A percentile compares a stretch with the other conserved stretches of the same genome.
phyloP scores from a whole-genome alignment of 345 rosid genomes.

The Corymbia maculata region DNA sequence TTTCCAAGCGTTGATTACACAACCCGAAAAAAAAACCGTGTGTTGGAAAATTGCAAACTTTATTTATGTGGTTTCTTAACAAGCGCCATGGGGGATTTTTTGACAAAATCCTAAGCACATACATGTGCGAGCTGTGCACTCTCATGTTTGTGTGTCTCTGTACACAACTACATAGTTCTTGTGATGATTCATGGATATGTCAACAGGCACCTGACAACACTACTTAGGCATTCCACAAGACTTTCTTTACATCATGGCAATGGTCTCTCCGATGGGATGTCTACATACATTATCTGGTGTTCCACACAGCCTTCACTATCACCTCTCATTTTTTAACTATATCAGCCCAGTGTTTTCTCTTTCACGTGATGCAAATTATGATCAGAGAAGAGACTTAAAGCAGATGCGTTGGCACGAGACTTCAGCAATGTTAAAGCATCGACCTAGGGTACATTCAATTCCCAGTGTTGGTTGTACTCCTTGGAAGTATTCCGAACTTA shows the following conservation, averaged over 20 bases:
- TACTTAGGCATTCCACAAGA: not conserved
- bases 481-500: not conserved
- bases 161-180: not conserved
- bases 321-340: not conserved
- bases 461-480: not conserved
- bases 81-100: not conserved
- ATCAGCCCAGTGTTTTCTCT: not conserved
- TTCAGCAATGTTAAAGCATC: not conserved
- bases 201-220: not conserved
- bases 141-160: not conserved
- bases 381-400: not conserved
- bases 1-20: not conserved
- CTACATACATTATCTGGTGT: slow-evolving; percentile 19
- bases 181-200: not conserved
- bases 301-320: not conserved
- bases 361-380: not conserved
- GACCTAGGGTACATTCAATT: not conserved
- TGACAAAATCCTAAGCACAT: not conserved
- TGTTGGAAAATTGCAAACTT: not conserved
- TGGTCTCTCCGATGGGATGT: slow-evolving; percentile 36
- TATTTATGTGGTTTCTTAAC: not conserved
- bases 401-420: not conserved
- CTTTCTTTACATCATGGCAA: not conserved
- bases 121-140: not conserved
- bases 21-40: not conserved